Percentiles rank a stretch among this genome's conserved stretches.
phyloP scores from a whole-genome alignment of 2,329 filamentous ascomycete genomes.

The Hirsutella rhossiliensis region DNA sequence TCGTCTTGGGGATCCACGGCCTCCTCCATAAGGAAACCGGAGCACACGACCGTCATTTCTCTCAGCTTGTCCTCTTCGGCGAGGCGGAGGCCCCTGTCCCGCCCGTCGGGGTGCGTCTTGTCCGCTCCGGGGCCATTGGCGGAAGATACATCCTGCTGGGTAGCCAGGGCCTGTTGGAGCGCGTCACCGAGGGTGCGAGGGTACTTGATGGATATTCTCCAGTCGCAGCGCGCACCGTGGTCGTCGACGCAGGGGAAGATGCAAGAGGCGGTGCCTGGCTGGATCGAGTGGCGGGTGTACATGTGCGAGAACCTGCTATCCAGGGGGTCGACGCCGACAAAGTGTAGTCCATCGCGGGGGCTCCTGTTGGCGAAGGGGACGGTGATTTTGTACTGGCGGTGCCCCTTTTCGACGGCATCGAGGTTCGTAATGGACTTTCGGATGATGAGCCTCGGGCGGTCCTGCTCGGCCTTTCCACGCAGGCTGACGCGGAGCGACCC shows the following conservation, averaged over 20 bases:
- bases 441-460: constrained; percentile 30
- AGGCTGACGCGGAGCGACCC: constrained; percentile 36
- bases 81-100: constrained; percentile 30
- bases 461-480: constrained; percentile 24
- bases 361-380: constrained; percentile 69
- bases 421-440: constrained; percentile 26
- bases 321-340: constrained; percentile 70
- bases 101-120: constrained; percentile 27
- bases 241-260: constrained; percentile 94
- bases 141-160: constrained; percentile 22
- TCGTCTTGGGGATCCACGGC: constrained; percentile 63
- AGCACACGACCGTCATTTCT: constrained; percentile 84
- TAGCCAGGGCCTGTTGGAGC: constrained; percentile 35
- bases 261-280: constrained; percentile 68
- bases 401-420: constrained; percentile 23
- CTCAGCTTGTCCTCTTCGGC: constrained; percentile 73
- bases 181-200: constrained; percentile 79
- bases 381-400: constrained; percentile 34
- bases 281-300: constrained; percentile 73
- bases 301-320: constrained; percentile 82
- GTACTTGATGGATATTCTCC: constrained; percentile 80
- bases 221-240: constrained; percentile 65
- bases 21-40: constrained; percentile 80
- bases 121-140: constrained; percentile 13
- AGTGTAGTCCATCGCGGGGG: constrained; percentile 80